Base-by-base conservation (phyloP, 2,329 filamentous ascomycete genomes). In the Fusarium sp. region DNA sequence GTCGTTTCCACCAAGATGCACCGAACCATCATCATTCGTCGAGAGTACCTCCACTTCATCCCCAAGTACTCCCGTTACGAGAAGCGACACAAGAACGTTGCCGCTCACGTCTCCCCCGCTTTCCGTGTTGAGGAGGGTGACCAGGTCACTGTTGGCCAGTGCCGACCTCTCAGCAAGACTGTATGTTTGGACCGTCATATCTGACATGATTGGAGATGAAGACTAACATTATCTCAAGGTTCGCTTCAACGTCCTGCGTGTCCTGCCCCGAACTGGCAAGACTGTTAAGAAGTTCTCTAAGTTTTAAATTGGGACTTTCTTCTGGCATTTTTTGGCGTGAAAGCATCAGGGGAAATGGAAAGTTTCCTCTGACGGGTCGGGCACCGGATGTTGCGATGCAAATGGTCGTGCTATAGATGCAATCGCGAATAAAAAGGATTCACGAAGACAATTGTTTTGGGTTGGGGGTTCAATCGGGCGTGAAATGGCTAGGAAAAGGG, bases 1-100 rank as follows among this genome's bases (percentile, higher is more conserved):
- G 96, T 99, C 81, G 92, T 98, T 81, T 98, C 95, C 79, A 99
- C 96, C 86, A 99, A 99, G 93, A 99, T 99, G 96, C 96, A 99
- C 92, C 93, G 96, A 86, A 99, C 96, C 79, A 87, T 98, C 83
- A 91, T 99, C 87, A 96, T 99, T 89, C 96, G 96, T 84, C 91
- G 96, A 85, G 96, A 99, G 90, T 99, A 99, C 90, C 93, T 99
- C 71, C 96, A 99, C 89, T 99, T 93, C 87, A 92, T 99, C 82
- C 94, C 94, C 85, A 99, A 99, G 89, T 99, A 99, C 91, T 89
- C 92, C 83, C 93, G 96, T 91, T 99, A 99, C 86, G 96, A 99
- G 93, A 98, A 97, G 91, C 90, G 96, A 84, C 96, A 99, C 93
- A 97, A 97, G 92, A 99, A 99, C 91, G 89, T 99, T 75, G 93